Evolutionary conservation across 129 eudicot species (phyloP).

Genomic region (Tagetes patula): DNA sequence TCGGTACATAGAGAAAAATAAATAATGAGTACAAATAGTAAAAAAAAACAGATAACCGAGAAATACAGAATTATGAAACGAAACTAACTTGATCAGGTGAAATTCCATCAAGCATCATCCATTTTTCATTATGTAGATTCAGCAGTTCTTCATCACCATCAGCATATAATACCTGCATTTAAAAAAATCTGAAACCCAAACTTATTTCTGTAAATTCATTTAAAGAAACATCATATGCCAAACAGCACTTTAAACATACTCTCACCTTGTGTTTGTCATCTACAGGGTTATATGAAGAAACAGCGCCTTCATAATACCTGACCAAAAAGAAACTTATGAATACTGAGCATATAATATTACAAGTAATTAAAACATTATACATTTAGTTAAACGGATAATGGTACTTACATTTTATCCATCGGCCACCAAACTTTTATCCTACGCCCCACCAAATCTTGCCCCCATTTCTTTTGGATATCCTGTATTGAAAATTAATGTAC

Average conservation of each 20-base stretch:
- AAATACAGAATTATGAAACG: constrained; percentile 16
- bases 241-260: constrained; percentile 5
- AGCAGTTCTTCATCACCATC: constrained; percentile 74
- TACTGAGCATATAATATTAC: not conserved
- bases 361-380: not conserved
- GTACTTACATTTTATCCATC: constrained; percentile 57
- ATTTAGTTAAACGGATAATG: constrained; percentile 1
- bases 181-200: not conserved
- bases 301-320: constrained; percentile 64
- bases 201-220: not conserved
- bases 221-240: not conserved
- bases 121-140: constrained; percentile 47
- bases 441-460: constrained; percentile 63
- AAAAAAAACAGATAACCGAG: constrained; percentile 9
- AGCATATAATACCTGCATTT: constrained; percentile 57
- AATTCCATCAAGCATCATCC: constrained; percentile 39
- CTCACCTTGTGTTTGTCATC: constrained; percentile 58
- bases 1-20: constrained; percentile 11
- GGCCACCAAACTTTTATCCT: constrained; percentile 94
- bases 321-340: constrained; percentile 2
- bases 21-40: not conserved
- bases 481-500: constrained; percentile 19
- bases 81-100: constrained; percentile 37
- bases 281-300: constrained; percentile 46
- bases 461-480: constrained; percentile 36